phyloP scores from a whole-genome alignment of 1,139 yeast genomes.

The Yamadazyma dendronema region DNA sequence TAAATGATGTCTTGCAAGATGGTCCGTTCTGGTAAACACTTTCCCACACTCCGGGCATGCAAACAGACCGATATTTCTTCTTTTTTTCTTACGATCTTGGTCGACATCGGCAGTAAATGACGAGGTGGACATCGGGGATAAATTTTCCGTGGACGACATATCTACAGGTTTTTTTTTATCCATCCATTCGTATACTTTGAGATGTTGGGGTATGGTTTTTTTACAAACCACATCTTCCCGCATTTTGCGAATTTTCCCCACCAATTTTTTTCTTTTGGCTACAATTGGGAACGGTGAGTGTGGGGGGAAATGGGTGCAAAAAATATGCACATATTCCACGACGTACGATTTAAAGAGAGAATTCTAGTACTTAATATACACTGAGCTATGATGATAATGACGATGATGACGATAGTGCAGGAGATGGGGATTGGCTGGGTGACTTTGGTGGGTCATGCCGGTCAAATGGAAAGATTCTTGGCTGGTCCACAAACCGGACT shows the following conservation, averaged over 20 bases:
- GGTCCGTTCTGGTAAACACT: constrained; percentile 44
- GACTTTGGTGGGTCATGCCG: neutral
- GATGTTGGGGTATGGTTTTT: constrained; percentile 1
- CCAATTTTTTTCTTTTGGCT: neutral
- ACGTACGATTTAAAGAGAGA: no score
- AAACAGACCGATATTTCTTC: constrained; percentile 18
- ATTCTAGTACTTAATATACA: no score
- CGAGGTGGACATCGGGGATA: neutral
- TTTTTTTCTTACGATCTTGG: constrained; percentile 9
- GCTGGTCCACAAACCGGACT: constrained; percentile 2
- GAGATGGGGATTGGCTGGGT: neutral
- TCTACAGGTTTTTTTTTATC: neutral
- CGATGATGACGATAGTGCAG: neutral
- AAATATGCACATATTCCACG: neutral
- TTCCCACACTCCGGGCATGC: constrained; percentile 39
- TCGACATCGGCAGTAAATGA: neutral
- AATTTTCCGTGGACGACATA: constrained; percentile 4
- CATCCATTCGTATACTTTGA: neutral
- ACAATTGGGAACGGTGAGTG: neutral
- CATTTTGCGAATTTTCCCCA: constrained; percentile 1
- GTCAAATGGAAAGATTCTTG: neutral
- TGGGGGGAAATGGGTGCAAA: neutral
- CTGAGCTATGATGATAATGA: no score
- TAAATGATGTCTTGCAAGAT: constrained; percentile 42
- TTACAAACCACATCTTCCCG: neutral